These are phyloP conservation scores for Globomyces sp. DNA, from an alignment of 371 early-diverging fungal species.

Conservation along the genomic window DNA sequence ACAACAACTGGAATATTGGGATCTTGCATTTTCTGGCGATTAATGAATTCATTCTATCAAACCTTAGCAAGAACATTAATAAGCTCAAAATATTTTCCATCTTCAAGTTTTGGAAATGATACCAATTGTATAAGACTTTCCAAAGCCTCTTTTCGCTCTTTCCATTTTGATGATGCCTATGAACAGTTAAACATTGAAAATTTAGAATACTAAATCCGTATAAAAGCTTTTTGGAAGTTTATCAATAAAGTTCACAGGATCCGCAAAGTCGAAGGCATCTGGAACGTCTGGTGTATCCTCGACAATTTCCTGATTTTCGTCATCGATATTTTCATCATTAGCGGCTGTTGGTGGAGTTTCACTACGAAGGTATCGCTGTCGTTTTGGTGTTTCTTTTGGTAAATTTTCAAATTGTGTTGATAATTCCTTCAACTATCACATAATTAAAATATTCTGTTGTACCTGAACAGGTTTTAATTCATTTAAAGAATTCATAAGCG, in stretches of 20 bases:
- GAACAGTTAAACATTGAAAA: slow-evolving; percentile 44
- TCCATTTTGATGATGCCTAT: slow-evolving; percentile 71
- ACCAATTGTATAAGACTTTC: slow-evolving; percentile 68
- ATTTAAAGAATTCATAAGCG: slow-evolving; percentile 60
- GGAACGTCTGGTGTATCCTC: slow-evolving; percentile 57
- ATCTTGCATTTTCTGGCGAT: slow-evolving; percentile 69
- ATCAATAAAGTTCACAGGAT: slow-evolving; percentile 84
- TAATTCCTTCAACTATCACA: slow-evolving; percentile 72
- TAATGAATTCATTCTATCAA: no score
- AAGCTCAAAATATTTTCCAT: slow-evolving; percentile 74
- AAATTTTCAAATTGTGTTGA: slow-evolving; percentile 67
- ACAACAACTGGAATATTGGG: slow-evolving; percentile 83
- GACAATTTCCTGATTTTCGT: slow-evolving; percentile 39
- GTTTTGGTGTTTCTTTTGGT: slow-evolving; percentile 9
- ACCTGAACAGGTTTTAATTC: slow-evolving; percentile 66
- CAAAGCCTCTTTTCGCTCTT: slow-evolving; percentile 90
- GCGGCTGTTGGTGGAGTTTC: not conserved
- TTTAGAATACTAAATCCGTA: slow-evolving; percentile 30
- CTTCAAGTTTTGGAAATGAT: slow-evolving; percentile 74
- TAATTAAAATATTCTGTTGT: not conserved
- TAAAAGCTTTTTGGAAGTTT: slow-evolving; percentile 82
- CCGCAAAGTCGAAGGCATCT: slow-evolving; percentile 79
- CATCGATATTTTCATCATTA: slow-evolving; percentile 29
- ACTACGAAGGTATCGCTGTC: no score
- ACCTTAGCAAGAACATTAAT: slow-evolving; percentile 64